Evolutionary conservation across 371 early-diverging fungal genomes (phyloP).

Genomic region (Mucor velutinosus): DNA sequence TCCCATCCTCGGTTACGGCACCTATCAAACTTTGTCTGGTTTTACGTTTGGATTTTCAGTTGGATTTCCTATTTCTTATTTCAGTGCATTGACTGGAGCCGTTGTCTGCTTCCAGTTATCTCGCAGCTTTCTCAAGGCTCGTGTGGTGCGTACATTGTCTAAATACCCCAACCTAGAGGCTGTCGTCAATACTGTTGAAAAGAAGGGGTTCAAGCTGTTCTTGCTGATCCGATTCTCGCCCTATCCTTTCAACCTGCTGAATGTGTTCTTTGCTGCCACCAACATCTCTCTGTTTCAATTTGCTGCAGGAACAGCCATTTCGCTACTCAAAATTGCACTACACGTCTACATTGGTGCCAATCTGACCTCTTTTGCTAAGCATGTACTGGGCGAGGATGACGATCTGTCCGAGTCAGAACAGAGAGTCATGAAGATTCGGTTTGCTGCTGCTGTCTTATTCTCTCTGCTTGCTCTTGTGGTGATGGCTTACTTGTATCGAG

Average conservation of each 20-base stretch:
- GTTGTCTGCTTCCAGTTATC: slow-evolving; percentile 63
- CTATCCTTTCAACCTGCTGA: slow-evolving; percentile 77
- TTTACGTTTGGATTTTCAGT: slow-evolving; percentile 65
- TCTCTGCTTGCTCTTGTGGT: slow-evolving; percentile 56
- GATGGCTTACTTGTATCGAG: slow-evolving; percentile 59
- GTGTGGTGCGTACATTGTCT: slow-evolving; percentile 55
- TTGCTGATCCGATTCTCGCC: slow-evolving; percentile 75
- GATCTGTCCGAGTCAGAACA: slow-evolving; percentile 43
- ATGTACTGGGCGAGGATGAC: slow-evolving; percentile 48
- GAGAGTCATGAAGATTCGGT: slow-evolving; percentile 35
- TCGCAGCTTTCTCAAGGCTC: slow-evolving; percentile 52
- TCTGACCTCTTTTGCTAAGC: slow-evolving; percentile 58
- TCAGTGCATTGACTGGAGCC: slow-evolving; percentile 61
- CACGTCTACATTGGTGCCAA: slow-evolving; percentile 80
- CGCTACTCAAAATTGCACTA: slow-evolving; percentile 63
- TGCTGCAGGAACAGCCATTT: slow-evolving; percentile 63
- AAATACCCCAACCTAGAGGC: slow-evolving; percentile 58
- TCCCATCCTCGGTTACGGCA: slow-evolving; percentile 69
- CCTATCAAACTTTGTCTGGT: slow-evolving; percentile 66
- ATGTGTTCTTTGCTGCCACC: slow-evolving; percentile 68
- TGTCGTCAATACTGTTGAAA: slow-evolving; percentile 68
- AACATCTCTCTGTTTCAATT: slow-evolving; percentile 59
- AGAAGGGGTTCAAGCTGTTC: slow-evolving; percentile 69
- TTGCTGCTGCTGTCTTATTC: slow-evolving; percentile 42
- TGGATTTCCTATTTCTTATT: slow-evolving; percentile 64